phyloP scores from a whole-genome alignment of 2,329 filamentous ascomycete species.

The Arthroderma sp. region DNA sequence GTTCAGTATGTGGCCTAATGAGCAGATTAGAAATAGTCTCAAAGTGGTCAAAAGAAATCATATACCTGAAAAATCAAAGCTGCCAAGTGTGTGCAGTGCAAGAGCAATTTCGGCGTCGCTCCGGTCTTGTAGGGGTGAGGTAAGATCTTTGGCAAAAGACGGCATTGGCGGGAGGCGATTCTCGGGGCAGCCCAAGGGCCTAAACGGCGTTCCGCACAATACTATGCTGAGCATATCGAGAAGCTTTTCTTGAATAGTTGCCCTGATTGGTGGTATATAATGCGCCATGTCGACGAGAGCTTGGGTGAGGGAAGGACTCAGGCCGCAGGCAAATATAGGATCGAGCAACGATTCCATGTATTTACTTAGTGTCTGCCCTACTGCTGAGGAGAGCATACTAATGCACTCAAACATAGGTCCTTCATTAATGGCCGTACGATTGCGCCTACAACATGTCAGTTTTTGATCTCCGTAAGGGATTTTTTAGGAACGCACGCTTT shows the following conservation, averaged over 20 bases:
- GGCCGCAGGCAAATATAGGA: conserved; percentile 90
- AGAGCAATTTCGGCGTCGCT: conserved; percentile 80
- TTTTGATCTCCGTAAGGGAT: conserved; percentile 6
- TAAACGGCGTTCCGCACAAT: conserved; percentile 81
- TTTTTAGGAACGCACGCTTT: conserved; percentile 45
- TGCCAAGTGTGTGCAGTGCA: conserved; percentile 88
- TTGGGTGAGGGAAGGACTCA: conserved; percentile 86
- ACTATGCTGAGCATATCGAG: conserved; percentile 92
- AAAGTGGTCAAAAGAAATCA: background rate
- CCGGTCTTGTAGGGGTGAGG: conserved; percentile 65
- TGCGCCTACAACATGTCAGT: conserved; percentile 33
- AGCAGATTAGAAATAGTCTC: conserved; percentile 8
- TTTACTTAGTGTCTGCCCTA: conserved; percentile 92
- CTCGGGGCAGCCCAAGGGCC: conserved; percentile 79
- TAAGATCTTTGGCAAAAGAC: conserved; percentile 76
- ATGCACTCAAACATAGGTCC: conserved; percentile 91
- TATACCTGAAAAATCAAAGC: conserved; percentile 73
- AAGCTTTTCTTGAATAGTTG: conserved; percentile 82
- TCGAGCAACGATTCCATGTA: conserved; percentile 94
- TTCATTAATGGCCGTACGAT: conserved; percentile 45
- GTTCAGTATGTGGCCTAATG: conserved; percentile 68
- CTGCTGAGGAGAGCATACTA: conserved; percentile 86
- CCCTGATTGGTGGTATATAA: conserved; percentile 89
- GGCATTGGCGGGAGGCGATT: conserved; percentile 71
- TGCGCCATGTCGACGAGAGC: conserved; percentile 97